Percentiles rank a stretch among this genome's conserved stretches.
phyloP scores from a whole-genome alignment of 805 yeast species.

The Wilhelminamyces savonicus region DNA sequence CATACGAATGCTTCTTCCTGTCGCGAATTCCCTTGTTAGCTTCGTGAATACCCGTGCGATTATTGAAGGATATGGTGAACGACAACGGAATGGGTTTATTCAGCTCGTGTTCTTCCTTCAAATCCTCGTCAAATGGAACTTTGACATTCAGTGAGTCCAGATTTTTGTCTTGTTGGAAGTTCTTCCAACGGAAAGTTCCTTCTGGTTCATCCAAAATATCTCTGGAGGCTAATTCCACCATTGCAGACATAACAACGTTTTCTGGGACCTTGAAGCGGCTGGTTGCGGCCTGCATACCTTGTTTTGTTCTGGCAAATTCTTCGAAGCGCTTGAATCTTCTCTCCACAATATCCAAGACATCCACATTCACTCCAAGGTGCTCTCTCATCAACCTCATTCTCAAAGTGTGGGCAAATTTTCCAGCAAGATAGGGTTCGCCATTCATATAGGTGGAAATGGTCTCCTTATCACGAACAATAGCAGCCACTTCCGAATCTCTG shows the following conservation, averaged over 20 bases:
- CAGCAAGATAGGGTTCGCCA: slow-evolving; percentile 75
- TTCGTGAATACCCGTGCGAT: slow-evolving; percentile 68
- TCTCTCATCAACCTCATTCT: slow-evolving; percentile 94
- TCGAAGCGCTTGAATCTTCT: slow-evolving; percentile 53
- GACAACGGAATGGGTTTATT: slow-evolving; percentile 26
- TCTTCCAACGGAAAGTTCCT: slow-evolving; percentile 46
- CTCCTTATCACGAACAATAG: slow-evolving; percentile 78
- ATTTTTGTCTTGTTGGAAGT: slow-evolving; percentile 13
- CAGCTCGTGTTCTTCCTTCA: slow-evolving; percentile 7
- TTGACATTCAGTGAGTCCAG: slow-evolving; percentile 1
- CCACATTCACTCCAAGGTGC: slow-evolving; percentile 92
- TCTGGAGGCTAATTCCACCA: slow-evolving; percentile 70
- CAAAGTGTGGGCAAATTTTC: slow-evolving; percentile 81
- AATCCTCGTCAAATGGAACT: neutral
- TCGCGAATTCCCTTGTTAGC: slow-evolving; percentile 84
- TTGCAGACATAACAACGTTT: slow-evolving; percentile 45
- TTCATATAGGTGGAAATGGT: slow-evolving; percentile 68
- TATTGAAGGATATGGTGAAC: slow-evolving; percentile 63
- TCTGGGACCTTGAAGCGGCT: slow-evolving; percentile 29
- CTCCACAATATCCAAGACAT: slow-evolving; percentile 74
- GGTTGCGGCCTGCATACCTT: slow-evolving; percentile 42
- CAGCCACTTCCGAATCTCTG: slow-evolving; percentile 93
- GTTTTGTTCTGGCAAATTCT: slow-evolving; percentile 33
- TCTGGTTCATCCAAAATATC: slow-evolving; percentile 47
- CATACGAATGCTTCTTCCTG: slow-evolving; percentile 72